Evolutionary conservation across 345 rosid species (phyloP), one percentile per base, ranked within the genome.

Genomic region (Citropsis articulata): DNA sequence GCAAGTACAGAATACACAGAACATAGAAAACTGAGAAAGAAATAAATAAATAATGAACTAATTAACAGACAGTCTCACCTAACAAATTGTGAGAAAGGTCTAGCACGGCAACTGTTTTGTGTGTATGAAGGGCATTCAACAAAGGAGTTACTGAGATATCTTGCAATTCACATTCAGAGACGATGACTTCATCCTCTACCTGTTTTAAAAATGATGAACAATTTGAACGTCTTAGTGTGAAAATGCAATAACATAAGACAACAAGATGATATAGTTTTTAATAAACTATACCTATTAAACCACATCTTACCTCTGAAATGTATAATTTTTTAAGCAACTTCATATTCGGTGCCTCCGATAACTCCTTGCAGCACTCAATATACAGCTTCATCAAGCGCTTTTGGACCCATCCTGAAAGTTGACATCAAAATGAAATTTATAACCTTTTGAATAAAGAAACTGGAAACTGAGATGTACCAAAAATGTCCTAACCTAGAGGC

Each of bases 131-230:
- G 80, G 99, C 90, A 86, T 85, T 80, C 84, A 95, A 72, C 81
- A 95, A 83, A 18, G 99, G 98, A 81, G 91, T 85, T 68, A 92
- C 75, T 75, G 98, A 95, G 79, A 95, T 75, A 80, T 95, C 99
- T 91, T 93, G 99, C 86, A 95, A 83, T 77, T 90, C 97, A 81
- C 97, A 95, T 42, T 91, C 97, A 40, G 98, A 89, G 65, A 83
- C 89, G 64, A 81, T 77, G 27, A 95, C 88, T 88, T 93, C 99
- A 85, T 95, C 98, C 86, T 95, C 99, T 56, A 92, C 91, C 98
- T 95, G 85, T 76, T 70, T 48, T 59, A 78, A 42, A 81, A 67
- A 53, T 71, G 56, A 53, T 78, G 25, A 42, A 30, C 42, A 71
- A 66, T 66, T 78, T 40, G 21, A 80, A 73, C 56, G 42, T 66